phyloP scores from a whole-genome alignment of 352 stramenopile genomes.

The Globisporangium yorkense region DNA sequence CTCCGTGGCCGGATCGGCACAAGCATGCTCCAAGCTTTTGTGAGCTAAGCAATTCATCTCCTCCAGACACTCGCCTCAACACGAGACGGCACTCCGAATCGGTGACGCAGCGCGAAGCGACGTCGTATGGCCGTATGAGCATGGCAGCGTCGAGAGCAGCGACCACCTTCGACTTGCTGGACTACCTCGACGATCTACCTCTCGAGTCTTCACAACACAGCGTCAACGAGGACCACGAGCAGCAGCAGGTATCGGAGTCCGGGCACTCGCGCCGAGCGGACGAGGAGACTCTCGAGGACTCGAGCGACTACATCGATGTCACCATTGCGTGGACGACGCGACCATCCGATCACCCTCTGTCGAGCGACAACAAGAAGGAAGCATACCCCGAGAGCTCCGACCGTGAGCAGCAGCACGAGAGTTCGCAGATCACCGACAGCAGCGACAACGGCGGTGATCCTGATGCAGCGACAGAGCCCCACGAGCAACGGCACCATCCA shows the following conservation, averaged over 20 bases:
- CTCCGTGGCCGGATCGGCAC: neutral
- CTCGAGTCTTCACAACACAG: neutral
- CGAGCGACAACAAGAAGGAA: neutral
- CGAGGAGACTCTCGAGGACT: neutral
- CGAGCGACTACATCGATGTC: conserved; percentile 10
- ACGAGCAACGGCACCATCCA: neutral
- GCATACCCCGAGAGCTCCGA: neutral
- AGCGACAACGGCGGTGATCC: neutral
- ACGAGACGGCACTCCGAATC: neutral
- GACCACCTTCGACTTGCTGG: conserved; percentile 1
- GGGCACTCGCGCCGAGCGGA: neutral
- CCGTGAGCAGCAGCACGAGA: conserved; percentile 1
- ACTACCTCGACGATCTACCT: conserved; percentile 10
- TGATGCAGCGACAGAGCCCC: neutral
- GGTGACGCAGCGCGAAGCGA: neutral
- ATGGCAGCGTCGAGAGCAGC: neutral
- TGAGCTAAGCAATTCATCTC: too few relatives aligned
- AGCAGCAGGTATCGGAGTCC: neutral
- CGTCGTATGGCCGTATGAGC: neutral
- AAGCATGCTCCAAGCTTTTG: too few relatives aligned
- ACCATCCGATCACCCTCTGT: neutral
- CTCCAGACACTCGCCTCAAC: too few relatives aligned
- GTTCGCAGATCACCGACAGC: neutral
- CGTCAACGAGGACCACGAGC: neutral
- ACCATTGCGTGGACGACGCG: conserved; percentile 4